phyloP scores from a whole-genome alignment of 2,329 filamentous ascomycete genomes.

The Helminthosporium solani region DNA sequence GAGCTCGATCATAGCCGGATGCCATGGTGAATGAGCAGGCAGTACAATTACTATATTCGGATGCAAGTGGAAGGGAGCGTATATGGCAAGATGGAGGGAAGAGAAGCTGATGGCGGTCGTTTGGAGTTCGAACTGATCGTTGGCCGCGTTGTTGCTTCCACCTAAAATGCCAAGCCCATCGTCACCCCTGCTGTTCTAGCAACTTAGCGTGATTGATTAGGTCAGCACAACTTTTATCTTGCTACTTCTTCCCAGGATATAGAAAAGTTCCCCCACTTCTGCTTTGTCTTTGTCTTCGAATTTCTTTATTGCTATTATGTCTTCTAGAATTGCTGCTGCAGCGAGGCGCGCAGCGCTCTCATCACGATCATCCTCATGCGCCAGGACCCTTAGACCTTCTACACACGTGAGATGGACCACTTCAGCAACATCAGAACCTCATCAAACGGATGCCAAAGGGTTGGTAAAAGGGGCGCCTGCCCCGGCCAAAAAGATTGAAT shows the following conservation, averaged over 20 bases:
- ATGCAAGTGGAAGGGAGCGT: slow-evolving; percentile 4
- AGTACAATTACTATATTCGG: neutral
- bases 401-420: slow-evolving; percentile 39
- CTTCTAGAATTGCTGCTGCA: slow-evolving; percentile 34
- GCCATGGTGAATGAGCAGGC: slow-evolving; percentile 60
- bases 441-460: slow-evolving; percentile 40
- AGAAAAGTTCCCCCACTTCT: neutral
- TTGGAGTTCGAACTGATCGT: slow-evolving; percentile 22
- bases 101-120: slow-evolving; percentile 12
- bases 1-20: slow-evolving; percentile 97
- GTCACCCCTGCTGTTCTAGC: slow-evolving; percentile 28
- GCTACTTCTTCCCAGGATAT: neutral
- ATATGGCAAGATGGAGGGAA: slow-evolving; percentile 1
- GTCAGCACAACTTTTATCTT: slow-evolving; percentile 9
- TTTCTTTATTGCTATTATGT: slow-evolving; percentile 35
- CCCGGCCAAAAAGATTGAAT: slow-evolving; percentile 58
- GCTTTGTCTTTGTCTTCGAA: slow-evolving; percentile 14
- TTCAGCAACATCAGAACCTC: slow-evolving; percentile 46
- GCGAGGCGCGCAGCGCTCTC: slow-evolving; percentile 35
- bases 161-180: slow-evolving; percentile 36
- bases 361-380: slow-evolving; percentile 22
- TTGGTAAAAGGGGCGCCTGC: slow-evolving; percentile 35
- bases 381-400: slow-evolving; percentile 26
- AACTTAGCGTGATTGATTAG: slow-evolving; percentile 27
- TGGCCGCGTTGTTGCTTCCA: slow-evolving; percentile 42